Base-by-base conservation (phyloP, 2,329 filamentous ascomycete species). In the Didymella arachidicola region DNA sequence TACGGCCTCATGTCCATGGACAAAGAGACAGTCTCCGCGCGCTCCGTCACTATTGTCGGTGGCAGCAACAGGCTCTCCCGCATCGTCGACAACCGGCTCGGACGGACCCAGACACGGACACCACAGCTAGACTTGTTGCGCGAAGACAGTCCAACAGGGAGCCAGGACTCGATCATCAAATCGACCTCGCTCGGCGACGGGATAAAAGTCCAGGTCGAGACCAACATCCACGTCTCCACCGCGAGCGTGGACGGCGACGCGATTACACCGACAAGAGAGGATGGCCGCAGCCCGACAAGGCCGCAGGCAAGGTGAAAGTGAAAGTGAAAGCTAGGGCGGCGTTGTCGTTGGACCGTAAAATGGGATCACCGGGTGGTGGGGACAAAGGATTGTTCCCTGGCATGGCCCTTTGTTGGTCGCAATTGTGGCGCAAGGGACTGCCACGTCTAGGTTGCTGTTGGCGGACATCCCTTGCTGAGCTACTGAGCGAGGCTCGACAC, bases 11-110 rank as follows among this genome's bases (percentile, higher is more conserved):
- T 67, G 32, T 68, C 71, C n/a, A 70, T 75, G 42, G 63, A 64
- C 44, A 75, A 75, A 54, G 71, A 75, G n/a, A 43, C 50, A 16
- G 39, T 47, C 7, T 50, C 61, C 30, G 65, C 72, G 14, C 71
- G 70, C 43, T 73, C 72, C 25, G 72, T 76, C 36, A 76, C 72
- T 39, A 76, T 76, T n/a, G 67, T 72, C 14, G 74, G 74, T 19
- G 73, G 74, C 38, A 70, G 60, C 29, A 70, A 69, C 22, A 63
- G 69, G 11, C 59, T 72, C 6, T 74, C 72, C 2, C 63, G 70
- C 34, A 61, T 75, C 19, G 69, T 72, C 8, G 72, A 76, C 42
- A 62, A 61, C 50, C 57, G 58, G 22, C 66, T 68, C 8, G 66
- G 68, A 2, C 71, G 70, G 49, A 66, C 57, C 26, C 49, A 55